These are phyloP conservation scores for Eimeria falciformis DNA, from an alignment of 169 alveolate genomes.

Conservation along the genomic window DNA sequence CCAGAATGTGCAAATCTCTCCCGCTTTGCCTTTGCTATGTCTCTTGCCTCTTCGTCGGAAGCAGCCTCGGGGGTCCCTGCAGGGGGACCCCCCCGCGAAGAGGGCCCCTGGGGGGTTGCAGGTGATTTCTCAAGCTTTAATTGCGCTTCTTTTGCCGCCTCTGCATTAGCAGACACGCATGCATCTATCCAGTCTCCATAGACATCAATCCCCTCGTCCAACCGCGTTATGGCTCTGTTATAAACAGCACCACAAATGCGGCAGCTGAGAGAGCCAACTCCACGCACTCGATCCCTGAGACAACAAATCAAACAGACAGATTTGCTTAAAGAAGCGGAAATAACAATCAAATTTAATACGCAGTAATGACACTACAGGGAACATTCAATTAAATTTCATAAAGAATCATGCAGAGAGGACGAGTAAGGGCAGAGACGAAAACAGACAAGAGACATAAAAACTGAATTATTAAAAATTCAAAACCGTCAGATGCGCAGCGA, in stretches of 20 bases:
- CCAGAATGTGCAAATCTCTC: background rate
- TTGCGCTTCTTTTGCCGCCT: slow-evolving; percentile 41
- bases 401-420: no score
- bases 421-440: no score
- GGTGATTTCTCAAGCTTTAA: no score
- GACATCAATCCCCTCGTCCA: slow-evolving; percentile 55
- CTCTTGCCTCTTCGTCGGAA: background rate
- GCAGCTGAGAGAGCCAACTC: slow-evolving; percentile 1
- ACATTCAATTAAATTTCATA: no score
- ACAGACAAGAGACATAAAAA: no score
- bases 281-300: slow-evolving; percentile 54
- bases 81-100: background rate
- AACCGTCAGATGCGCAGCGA: no score
- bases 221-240: slow-evolving; percentile 9
- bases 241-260: slow-evolving; percentile 38
- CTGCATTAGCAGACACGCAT: slow-evolving; percentile 62
- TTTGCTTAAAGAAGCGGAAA: no score
- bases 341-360: no score
- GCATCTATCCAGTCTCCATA: slow-evolving; percentile 70
- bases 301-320: background rate
- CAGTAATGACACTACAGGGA: no score
- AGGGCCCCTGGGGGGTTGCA: background rate
- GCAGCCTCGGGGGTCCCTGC: background rate
- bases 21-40: background rate
- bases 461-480: no score